phyloP scores from a whole-genome alignment of 169 alveolate species.

The Plasmodium blacklocki region DNA sequence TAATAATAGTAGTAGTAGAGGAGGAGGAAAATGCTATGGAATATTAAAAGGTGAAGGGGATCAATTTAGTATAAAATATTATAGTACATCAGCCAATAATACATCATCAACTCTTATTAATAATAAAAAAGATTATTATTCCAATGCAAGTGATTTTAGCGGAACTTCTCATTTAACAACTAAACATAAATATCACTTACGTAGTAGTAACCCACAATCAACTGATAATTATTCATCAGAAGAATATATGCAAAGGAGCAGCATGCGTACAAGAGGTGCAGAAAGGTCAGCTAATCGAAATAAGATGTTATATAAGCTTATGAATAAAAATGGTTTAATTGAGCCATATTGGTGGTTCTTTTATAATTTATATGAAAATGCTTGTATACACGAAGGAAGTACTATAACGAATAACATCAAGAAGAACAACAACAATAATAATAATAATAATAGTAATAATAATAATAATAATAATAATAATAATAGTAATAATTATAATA shows the following conservation, averaged over 20 bases:
- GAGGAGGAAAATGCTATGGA: constrained; percentile 3
- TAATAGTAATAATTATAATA: not conserved
- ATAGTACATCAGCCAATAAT: constrained; percentile 42
- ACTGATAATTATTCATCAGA: constrained; percentile 64
- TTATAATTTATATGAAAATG: constrained; percentile 54
- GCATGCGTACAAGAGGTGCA: constrained; percentile 14
- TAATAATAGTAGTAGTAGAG: not conserved
- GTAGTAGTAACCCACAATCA: constrained; percentile 61
- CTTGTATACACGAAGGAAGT: constrained; percentile 32
- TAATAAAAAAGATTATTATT: constrained; percentile 45
- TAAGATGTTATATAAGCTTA: constrained; percentile 37
- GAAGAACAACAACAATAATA: not conserved
- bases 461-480: not conserved
- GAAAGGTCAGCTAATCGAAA: constrained; percentile 2
- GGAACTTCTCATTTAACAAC: constrained; percentile 30
- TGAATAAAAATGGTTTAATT: constrained; percentile 55
- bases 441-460: not conserved
- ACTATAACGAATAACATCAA: not conserved
- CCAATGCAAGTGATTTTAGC: constrained; percentile 68
- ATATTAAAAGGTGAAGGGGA: not conserved
- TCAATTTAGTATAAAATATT: constrained; percentile 28
- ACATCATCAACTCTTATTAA: constrained; percentile 13
- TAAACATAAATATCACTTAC: constrained; percentile 61
- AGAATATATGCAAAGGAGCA: constrained; percentile 34
- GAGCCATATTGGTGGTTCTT: constrained; percentile 77